phyloP scores from a whole-genome alignment of 345 rosid species.

The Salix viminalis region DNA sequence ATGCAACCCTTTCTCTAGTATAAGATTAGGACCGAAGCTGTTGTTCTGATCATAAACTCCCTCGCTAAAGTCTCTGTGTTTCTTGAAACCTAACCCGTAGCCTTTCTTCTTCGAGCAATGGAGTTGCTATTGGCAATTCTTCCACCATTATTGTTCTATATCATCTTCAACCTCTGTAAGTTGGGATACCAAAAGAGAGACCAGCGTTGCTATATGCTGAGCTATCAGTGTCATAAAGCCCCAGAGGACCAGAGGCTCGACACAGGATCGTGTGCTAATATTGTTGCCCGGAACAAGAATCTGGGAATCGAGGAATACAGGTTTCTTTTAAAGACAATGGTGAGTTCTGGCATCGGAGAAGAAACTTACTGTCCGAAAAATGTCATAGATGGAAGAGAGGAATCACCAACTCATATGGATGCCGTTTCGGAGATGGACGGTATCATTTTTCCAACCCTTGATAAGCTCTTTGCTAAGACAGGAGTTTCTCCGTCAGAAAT shows the following conservation, averaged over 20 bases:
- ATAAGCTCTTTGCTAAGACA: conserved; percentile 20
- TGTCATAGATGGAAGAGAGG: conserved; percentile 26
- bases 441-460: conserved; percentile 13
- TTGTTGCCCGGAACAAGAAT: conserved; percentile 7
- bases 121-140: not conserved
- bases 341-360: conserved; percentile 24
- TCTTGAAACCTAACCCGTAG: not conserved
- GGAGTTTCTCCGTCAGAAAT: conserved; percentile 21
- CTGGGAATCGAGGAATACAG: conserved; percentile 13
- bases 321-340: conserved; percentile 17
- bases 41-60: too few relatives aligned
- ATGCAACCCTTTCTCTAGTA: too few relatives aligned
- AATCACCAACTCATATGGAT: conserved; percentile 10
- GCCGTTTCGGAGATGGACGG: conserved; percentile 20
- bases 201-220: conserved; percentile 14
- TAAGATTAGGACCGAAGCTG: too few relatives aligned
- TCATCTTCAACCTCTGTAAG: not conserved
- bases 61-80: not conserved
- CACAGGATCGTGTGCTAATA: not conserved
- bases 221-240: conserved; percentile 19
- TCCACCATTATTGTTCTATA: not conserved
- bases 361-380: conserved; percentile 12
- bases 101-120: not conserved
- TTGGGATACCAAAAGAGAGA: not conserved
- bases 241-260: conserved; percentile 15